Evolutionary conservation across 495 filamentous ascomycete species (phyloP), one percentile per base, ranked within the genome.

Genomic region (Alectoria sarmentosa): DNA sequence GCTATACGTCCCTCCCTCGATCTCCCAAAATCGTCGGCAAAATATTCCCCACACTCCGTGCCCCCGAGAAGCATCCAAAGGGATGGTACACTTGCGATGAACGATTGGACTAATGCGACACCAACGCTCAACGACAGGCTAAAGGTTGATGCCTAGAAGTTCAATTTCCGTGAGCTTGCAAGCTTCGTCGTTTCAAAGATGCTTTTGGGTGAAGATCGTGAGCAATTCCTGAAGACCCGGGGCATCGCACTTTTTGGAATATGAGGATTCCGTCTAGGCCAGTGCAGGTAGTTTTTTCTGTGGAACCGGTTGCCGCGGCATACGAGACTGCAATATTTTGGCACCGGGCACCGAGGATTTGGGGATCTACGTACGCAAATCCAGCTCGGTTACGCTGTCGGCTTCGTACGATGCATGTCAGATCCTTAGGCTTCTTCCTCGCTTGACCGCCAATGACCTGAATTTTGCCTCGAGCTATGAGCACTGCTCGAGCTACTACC

Each of bases 401-500:
- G 28, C 52, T 3, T 19, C 21, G 52, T 34, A 1, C 1, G 6
- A 3, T 32, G 26, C 1, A 21, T 19, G 48, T 15, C 26, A 28
- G 28, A 34, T 23, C 30, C 4, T 34, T n/a, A 55, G 15, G 15
- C 17, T 21, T 55, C 52, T 32, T 36, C 34, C 34, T 38, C 62
- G 32, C 28, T 55, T 32, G 21, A 64, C 52, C 42, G 58, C 62
- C 62, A 64, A 19, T 64, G 62, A 34, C 30, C 28, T 3, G 62
- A 64, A 19, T 64, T 64, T 38, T 64, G 62, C 62, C 62, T 59
- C 6, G 62, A 64, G 55, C 62, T 59, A 21, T 52, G 42, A 4
- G 44, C 61, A 26, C 46, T 63, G 30, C 61, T 41, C 19, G 60
- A 62, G 34, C 60, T 41, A 17, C 60, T 62, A 28, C 41, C 41